Base-by-base conservation (phyloP, 169 alveolate genomes). In the Cryptosporidium parvum region DNA sequence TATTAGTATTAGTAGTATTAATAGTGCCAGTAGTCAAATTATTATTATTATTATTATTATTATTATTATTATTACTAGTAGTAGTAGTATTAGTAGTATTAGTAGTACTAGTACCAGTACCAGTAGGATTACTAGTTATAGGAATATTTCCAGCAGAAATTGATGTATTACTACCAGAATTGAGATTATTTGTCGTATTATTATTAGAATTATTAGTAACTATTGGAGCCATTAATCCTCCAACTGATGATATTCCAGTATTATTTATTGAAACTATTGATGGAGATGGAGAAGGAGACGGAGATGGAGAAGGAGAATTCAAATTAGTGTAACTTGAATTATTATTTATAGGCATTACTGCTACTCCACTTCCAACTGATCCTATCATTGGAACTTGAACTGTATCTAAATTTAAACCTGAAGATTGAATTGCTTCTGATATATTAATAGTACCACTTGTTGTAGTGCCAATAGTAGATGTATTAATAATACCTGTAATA, bases 251-350 rank as follows among this genome's bases (percentile, higher is more conserved):
- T n/a, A 59, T 59, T 8, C 69, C 69, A 23, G 69, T 5, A 31
- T 21, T 59, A 31, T 37, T 31, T 31, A 18, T 23, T 23, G 69
- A 59, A 59, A 59, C 69, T n/a, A 59, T 59, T 12, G 69, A 59
- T 3, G 69, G 69, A 31, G 69, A 59, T 23, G 69, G 31, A 31
- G 69, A 59, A 0, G 44, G 44, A 37, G 44, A 37, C 0, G 44
- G 44, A 37, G 44, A 37, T 37, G 44, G 44, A 37, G 42, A 58
- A 0, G 69, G 31, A 29, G 69, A 59, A 16, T 48, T 48, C 31
- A 59, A 8, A 31, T 59, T 59, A 1, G 69, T 31, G 14, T 26
- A 59, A 31, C 39, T n/a, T 31, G 69, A 23, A 59, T 59, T 59
- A 31, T 59, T 59, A 0, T 39, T 39, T 14, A 21, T 48, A 48